phyloP scores from a whole-genome alignment of 83 land plant species.

The Picea engelmannii region DNA sequence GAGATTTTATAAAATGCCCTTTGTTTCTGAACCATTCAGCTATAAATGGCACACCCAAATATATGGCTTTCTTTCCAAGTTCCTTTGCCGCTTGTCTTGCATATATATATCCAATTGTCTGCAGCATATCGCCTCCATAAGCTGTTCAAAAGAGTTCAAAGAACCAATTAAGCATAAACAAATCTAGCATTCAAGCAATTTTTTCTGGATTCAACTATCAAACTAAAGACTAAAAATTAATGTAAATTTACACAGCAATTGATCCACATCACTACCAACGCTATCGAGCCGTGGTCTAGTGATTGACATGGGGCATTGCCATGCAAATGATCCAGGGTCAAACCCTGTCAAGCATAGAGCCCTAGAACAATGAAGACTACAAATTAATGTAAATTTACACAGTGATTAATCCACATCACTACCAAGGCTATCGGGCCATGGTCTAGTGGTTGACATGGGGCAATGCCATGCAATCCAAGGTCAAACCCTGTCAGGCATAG shows the following conservation, averaged over 20 bases:
- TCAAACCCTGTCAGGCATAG: too few species aligned
- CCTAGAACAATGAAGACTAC: neutral
- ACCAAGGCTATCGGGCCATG: neutral
- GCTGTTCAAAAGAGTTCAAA: conserved; percentile 33
- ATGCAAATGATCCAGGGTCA: too few species aligned
- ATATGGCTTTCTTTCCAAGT: conserved; percentile 82
- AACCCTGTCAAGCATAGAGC: too few species aligned
- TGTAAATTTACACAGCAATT: neutral
- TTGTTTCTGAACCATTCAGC: conserved; percentile 91
- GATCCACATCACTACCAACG: neutral
- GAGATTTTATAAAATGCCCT: conserved; percentile 83
- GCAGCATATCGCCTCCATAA: conserved; percentile 73
- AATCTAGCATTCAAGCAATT: neutral
- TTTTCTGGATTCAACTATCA: neutral
- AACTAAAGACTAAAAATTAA: neutral
- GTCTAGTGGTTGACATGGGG: too few species aligned
- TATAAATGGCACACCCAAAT: conserved; percentile 76
- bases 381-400: neutral
- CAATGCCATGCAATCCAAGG: too few species aligned
- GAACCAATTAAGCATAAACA: neutral
- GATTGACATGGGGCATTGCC: too few species aligned
- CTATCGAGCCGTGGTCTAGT: too few species aligned
- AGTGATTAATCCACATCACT: neutral
- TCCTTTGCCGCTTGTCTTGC: conserved; percentile 81
- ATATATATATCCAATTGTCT: conserved; percentile 86